A percentile compares a stretch with the other conserved stretches of the same genome.
These are phyloP conservation scores for Colletotrichum sp. DNA, from an alignment of 2,329 filamentous ascomycete genomes.

Conservation along the genomic window DNA sequence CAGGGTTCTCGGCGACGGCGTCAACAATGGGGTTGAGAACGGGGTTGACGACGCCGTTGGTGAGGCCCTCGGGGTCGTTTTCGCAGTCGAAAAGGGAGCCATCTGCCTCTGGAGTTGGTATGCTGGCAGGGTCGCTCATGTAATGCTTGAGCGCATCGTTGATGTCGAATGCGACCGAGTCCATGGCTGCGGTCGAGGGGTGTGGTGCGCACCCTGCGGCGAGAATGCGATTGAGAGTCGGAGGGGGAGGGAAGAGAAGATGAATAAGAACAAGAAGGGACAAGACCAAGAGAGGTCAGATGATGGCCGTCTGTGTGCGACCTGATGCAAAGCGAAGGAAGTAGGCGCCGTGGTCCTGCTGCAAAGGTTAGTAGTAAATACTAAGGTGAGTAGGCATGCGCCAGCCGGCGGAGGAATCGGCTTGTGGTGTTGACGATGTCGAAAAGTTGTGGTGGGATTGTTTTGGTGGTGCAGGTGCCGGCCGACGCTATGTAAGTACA, in stretches of 20 bases:
- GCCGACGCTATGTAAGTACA: not conserved
- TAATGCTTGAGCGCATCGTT: conserved; percentile 97
- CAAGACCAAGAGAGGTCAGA: not conserved
- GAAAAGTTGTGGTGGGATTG: not conserved
- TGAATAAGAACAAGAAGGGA: not conserved
- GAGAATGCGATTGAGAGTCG: conserved; percentile 8
- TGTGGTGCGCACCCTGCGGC: conserved; percentile 11
- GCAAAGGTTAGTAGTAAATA: not conserved
- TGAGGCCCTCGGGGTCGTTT: conserved; percentile 85
- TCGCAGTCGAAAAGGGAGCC: conserved; percentile 87
- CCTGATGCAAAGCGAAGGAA: not conserved
- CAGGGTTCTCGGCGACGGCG: conserved; percentile 88
- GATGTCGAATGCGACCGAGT: conserved; percentile 88
- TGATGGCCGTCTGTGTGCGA: not conserved
- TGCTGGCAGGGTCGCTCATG: conserved; percentile 86
- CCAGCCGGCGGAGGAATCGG: not conserved
- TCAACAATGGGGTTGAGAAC: conserved; percentile 93
- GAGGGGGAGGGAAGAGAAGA: not conserved
- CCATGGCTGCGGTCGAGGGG: conserved; percentile 55
- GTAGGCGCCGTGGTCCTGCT: not conserved
- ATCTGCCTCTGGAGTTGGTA: conserved; percentile 87
- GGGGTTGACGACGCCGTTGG: conserved; percentile 78
- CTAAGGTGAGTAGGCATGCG: not conserved
- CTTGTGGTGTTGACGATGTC: conserved; percentile 8
- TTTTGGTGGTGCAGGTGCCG: not conserved